Percentiles rank a stretch among this genome's conserved stretches.
These are phyloP conservation scores for Beta macrorhiza DNA, from an alignment of 179 eudicot species.

Conservation along the genomic window DNA sequence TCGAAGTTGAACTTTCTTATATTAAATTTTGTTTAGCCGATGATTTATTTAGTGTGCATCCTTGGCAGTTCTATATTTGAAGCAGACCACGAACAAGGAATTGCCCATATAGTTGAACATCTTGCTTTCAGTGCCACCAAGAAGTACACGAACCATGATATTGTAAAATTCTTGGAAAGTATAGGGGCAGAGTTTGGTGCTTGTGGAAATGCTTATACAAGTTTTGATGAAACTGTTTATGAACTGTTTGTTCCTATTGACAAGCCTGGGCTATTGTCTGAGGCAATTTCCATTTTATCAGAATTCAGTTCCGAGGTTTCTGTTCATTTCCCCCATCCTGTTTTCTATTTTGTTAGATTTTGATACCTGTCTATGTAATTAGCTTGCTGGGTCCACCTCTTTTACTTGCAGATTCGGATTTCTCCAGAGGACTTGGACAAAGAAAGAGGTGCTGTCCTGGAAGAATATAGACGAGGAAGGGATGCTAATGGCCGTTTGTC, in stretches of 20 bases:
- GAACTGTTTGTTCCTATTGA: conserved; percentile 86
- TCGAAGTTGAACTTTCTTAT: neutral
- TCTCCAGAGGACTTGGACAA: conserved; percentile 72
- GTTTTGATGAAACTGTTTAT: conserved; percentile 77
- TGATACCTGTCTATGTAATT: neutral
- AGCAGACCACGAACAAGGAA: conserved; percentile 80
- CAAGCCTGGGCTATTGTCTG: conserved; percentile 77
- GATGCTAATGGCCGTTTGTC: conserved; percentile 79
- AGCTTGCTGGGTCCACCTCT: neutral
- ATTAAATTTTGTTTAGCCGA: neutral
- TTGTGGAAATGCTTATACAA: conserved; percentile 84
- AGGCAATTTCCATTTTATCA: conserved; percentile 73
- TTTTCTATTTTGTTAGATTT: neutral
- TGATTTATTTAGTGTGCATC: neutral
- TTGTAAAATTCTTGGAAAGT: conserved; percentile 79
- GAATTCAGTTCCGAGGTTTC: conserved; percentile 78
- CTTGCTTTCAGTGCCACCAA: conserved; percentile 85
- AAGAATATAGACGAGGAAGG: conserved; percentile 65
- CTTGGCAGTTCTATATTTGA: conserved; percentile 73
- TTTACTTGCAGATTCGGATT: conserved; percentile 56
- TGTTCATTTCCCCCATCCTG: neutral
- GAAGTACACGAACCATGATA: conserved; percentile 79
- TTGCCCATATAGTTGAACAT: conserved; percentile 86
- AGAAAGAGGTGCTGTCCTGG: conserved; percentile 88
- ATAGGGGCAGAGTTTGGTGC: conserved; percentile 88